phyloP scores from a whole-genome alignment of 768 basidiomycete species.

The Rhodotorula sphaerocarpa region DNA sequence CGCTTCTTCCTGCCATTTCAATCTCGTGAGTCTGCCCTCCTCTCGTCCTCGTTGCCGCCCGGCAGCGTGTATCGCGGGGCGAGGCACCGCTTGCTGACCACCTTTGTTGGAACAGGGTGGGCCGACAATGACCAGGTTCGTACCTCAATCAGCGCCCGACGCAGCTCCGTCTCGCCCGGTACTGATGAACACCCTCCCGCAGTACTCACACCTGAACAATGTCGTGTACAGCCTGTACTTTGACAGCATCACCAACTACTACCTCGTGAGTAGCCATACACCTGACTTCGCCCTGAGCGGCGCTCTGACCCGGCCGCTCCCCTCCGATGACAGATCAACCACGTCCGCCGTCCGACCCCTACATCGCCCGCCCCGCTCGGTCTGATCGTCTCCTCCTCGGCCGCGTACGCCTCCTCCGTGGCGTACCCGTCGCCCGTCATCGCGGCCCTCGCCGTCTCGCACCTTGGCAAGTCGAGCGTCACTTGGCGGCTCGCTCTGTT shows the following conservation, averaged over 20 bases:
- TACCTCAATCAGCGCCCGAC: neutral
- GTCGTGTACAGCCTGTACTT: slow-evolving; percentile 11
- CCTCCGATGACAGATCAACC: neutral
- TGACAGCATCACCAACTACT: slow-evolving; percentile 13
- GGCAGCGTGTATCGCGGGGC: too few relatives aligned
- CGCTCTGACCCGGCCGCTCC: neutral
- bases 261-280: neutral
- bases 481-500: slow-evolving; percentile 18
- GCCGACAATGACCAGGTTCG: slow-evolving; percentile 16
- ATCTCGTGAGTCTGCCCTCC: neutral
- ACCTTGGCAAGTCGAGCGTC: neutral
- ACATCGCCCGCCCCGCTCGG: slow-evolving; percentile 6
- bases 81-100: too few relatives aligned
- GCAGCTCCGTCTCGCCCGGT: too few relatives aligned
- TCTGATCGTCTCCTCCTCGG: slow-evolving; percentile 8
- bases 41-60: too few relatives aligned
- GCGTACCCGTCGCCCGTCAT: slow-evolving; percentile 15
- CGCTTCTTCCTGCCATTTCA: neutral
- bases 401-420: slow-evolving; percentile 1
- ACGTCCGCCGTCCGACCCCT: neutral
- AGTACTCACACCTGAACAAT: slow-evolving; percentile 23
- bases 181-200: neutral
- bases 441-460: neutral
- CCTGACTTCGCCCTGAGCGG: neutral
- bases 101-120: neutral